Evolutionary conservation across 306 rosid genomes (phyloP), one percentile per base, ranked within the genome.

Genomic region (Cyamopsis tetragonoloba): DNA sequence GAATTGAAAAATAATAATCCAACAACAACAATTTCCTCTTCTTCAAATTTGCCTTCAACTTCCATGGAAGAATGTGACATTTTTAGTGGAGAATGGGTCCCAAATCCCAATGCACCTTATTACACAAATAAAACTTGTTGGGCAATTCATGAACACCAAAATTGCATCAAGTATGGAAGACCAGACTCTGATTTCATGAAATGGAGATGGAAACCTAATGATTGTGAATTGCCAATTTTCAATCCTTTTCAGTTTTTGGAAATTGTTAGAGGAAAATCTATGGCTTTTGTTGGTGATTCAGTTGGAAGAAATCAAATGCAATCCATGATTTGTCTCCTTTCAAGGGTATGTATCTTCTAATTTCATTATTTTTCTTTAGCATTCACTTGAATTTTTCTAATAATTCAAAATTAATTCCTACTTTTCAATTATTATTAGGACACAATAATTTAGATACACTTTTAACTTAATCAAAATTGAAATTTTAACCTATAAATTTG

Each of bases 221-320:
- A 39, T 0, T 92, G 98, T 57, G 88, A 89, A 0, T 80, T 92
- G 0, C 96, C 96, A 5, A 22, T 84, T 3, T 89, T 92, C 77
- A 86, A 92, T 44, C 91, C 96, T 24, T 81, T 86, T 15, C 89
- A 87, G 68, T 92, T 92, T 27, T 78, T 92, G 0, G 86, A 89
- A 20, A 46, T 92, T 35, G 77, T 92, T 5, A 82, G 85, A 43
- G 96, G 82, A 1, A 87, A 89, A 64, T 79, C 98, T 10, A 66
- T 92, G 85, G 96, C 96, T 54, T 92, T 92, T 77, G 84, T 92
- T 59, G 96, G 96, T 31, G 98, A 92, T 68, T 89, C 98, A 9
- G 87, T 92, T 11, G 95, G 86, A 0, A 84, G 98, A 68, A 92
- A 92, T 62, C 98, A 92, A 62, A 87, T 88, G 93, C 86, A 84